Percentiles rank a stretch among this genome's conserved stretches.
Conservation (phyloP, 2,329 filamentous ascomycete species). For the Cladosporium halotolerans region DNA sequence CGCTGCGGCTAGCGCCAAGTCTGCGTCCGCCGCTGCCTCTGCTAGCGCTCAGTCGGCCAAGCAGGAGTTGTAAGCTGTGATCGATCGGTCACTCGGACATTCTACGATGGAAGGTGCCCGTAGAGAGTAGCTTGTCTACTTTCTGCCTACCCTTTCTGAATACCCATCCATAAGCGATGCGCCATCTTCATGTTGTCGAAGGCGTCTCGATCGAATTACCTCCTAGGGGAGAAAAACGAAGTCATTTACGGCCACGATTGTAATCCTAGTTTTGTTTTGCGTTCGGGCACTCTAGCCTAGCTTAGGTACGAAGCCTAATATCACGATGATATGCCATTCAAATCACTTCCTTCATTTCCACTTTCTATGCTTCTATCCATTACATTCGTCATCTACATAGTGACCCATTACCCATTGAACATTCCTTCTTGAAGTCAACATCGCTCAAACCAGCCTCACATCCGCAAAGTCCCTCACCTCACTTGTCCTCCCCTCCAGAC, state of each 20-base stretch:
- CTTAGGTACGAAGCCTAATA: constrained; percentile 7
- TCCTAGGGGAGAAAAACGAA: background rate
- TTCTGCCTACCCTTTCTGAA: too few species aligned
- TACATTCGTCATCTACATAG: background rate
- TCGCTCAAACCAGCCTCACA: background rate
- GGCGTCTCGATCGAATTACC: background rate
- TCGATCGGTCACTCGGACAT: background rate
- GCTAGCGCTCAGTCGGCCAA: constrained; percentile 32
- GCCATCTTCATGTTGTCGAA: too few species aligned
- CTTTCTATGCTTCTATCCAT: background rate
- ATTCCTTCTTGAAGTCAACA: background rate
- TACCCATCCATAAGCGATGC: too few species aligned
- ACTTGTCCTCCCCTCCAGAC: background rate
- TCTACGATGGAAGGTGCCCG: too few species aligned
- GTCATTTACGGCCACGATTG: constrained; percentile 3
- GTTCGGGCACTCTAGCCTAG: background rate
- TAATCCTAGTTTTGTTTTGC: constrained; percentile 2
- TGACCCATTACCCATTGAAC: background rate
- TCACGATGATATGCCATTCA: constrained; percentile 1
- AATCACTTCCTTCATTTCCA: background rate
- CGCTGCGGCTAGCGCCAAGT: constrained; percentile 28
- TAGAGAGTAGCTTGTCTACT: too few species aligned
- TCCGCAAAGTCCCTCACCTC: background rate
- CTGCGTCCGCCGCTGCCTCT: constrained; percentile 23
- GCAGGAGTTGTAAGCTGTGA: constrained; percentile 40